Conservation (phyloP, 2,329 filamentous ascomycete species). For the Didymella exigua region DNA sequence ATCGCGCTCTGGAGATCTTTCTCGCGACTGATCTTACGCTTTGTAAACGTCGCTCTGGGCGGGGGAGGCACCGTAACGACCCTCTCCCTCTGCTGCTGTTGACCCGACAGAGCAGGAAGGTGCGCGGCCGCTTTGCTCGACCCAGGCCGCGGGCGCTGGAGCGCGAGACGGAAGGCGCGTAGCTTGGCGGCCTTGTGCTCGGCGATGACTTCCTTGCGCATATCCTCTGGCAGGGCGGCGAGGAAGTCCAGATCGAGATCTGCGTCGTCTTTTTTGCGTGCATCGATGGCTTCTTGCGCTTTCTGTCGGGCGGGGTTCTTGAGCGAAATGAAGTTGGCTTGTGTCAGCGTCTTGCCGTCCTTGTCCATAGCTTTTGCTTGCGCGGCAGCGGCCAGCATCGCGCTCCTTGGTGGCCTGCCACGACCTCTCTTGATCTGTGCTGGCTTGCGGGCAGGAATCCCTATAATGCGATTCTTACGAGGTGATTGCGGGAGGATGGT, state of each 20-base stretch:
- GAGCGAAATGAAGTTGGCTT: constrained; percentile 71
- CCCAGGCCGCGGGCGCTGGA: constrained; percentile 20
- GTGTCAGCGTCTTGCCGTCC: constrained; percentile 59
- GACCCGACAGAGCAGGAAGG: neutral
- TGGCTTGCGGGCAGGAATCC: constrained; percentile 58
- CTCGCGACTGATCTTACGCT: constrained; percentile 59
- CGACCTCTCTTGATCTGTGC: constrained; percentile 72
- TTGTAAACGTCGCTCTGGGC: constrained; percentile 66
- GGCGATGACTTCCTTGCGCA: constrained; percentile 69
- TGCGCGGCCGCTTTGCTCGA: neutral
- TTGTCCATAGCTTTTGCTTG: constrained; percentile 52
- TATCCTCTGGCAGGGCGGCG: constrained; percentile 78
- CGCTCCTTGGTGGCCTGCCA: constrained; percentile 51
- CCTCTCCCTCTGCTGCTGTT: neutral
- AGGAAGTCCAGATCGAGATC: constrained; percentile 68
- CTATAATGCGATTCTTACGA: constrained; percentile 61
- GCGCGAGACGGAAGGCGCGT: constrained; percentile 33
- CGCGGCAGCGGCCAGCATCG: constrained; percentile 54
- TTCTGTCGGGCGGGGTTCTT: constrained; percentile 30
- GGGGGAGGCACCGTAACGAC: constrained; percentile 56
- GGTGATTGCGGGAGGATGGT: constrained; percentile 48
- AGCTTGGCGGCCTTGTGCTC: constrained; percentile 62
- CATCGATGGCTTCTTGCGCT: constrained; percentile 30
- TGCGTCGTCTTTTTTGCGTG: neutral
- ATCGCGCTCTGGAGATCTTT: constrained; percentile 76